Conservation (phyloP, 129 eudicot genomes). For the Pseudognaphalium luteoalbum region DNA sequence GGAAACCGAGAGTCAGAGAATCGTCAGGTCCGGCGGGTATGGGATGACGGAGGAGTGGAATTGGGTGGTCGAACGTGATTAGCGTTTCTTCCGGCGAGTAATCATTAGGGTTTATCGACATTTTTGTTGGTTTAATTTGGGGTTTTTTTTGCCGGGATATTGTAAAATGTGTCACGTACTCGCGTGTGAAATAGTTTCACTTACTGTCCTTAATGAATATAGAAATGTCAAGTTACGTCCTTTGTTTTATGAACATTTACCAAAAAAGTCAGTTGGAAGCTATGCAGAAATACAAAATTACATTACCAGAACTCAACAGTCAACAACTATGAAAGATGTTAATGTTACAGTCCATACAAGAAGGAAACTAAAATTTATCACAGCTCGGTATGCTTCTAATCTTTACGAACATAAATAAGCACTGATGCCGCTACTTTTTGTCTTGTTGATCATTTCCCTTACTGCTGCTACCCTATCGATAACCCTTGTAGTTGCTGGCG, state of each 20-base stretch:
- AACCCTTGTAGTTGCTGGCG: too few species aligned
- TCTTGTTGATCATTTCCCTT: too few species aligned
- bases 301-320: too few species aligned
- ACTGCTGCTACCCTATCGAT: too few species aligned
- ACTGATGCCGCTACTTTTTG: too few species aligned
- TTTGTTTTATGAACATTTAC: too few species aligned
- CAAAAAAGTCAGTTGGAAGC: not conserved
- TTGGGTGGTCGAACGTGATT: slow-evolving; percentile 51
- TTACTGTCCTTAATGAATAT: not conserved
- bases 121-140: not conserved
- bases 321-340: too few species aligned
- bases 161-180: not conserved
- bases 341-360: too few species aligned
- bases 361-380: too few species aligned
- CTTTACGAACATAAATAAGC: too few species aligned
- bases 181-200: not conserved
- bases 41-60: slow-evolving; percentile 68
- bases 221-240: not conserved
- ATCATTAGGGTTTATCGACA: slow-evolving; percentile 27
- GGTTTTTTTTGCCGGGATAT: not conserved
- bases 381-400: too few species aligned
- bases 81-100: slow-evolving; percentile 66
- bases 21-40: slow-evolving; percentile 41
- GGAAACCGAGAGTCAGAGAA: slow-evolving; percentile 58
- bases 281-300: too few species aligned